Evolutionary conservation across 257 asterid genomes (phyloP).

Genomic region (Henckelia pumila): DNA sequence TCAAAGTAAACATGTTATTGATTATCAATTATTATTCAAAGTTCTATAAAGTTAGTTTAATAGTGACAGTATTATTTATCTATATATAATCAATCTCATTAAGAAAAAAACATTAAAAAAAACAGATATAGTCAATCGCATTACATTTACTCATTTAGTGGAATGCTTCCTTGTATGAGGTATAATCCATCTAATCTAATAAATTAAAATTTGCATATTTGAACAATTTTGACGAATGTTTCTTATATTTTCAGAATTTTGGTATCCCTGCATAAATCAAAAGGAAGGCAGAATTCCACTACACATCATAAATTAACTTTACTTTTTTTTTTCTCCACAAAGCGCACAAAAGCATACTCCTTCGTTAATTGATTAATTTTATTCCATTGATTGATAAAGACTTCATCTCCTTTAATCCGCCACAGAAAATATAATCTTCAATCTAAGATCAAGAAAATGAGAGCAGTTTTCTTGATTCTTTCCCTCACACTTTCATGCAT

Average conservation of each 20-base stretch:
- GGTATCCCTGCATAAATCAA: too few relatives aligned
- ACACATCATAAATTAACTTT: neutral
- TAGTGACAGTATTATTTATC: too few relatives aligned
- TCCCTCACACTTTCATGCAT: slow-evolving; percentile 32
- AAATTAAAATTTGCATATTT: neutral
- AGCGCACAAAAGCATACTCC: neutral
- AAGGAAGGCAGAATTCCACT: too few relatives aligned
- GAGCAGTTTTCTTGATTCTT: slow-evolving; percentile 25
- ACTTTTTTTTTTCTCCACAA: slow-evolving; percentile 6
- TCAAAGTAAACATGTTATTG: too few relatives aligned
- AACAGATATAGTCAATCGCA: too few relatives aligned
- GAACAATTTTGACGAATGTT: neutral
- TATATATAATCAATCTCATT: too few relatives aligned
- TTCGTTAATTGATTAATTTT: neutral
- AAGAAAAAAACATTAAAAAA: too few relatives aligned
- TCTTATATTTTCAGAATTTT: neutral
- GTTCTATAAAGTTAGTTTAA: too few relatives aligned
- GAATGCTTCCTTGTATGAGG: too few relatives aligned
- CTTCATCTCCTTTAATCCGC: slow-evolving; percentile 9
- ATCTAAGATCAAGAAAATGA: slow-evolving; percentile 27
- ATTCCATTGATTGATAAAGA: neutral
- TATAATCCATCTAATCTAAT: too few relatives aligned
- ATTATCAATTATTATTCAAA: too few relatives aligned
- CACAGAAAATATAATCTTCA: neutral
- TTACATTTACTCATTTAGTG: too few relatives aligned